These are phyloP conservation scores for Pythium apleroticum DNA, from an alignment of 352 stramenopile species.

Conservation along the genomic window DNA sequence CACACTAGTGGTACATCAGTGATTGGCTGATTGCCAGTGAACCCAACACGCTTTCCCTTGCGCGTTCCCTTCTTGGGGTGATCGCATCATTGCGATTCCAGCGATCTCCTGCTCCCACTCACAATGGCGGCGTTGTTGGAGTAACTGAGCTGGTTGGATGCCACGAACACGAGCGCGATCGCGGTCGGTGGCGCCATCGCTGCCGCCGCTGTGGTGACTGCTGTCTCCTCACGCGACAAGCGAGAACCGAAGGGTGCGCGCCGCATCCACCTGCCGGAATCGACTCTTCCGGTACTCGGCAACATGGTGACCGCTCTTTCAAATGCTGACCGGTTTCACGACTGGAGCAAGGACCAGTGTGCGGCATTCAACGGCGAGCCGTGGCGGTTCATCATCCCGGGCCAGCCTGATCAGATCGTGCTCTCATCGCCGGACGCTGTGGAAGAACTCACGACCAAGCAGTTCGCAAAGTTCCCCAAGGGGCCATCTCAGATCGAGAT, in stretches of 20 bases:
- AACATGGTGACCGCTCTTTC: slow-evolving; percentile 35
- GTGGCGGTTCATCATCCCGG: slow-evolving; percentile 25
- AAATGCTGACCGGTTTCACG: slow-evolving; percentile 35
- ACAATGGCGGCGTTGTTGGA: not conserved
- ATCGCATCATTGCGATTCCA: not conserved
- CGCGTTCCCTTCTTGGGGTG: not conserved
- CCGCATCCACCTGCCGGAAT: not conserved
- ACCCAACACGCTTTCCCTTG: not conserved
- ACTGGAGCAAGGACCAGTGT: slow-evolving; percentile 33
- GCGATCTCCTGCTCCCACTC: not conserved
- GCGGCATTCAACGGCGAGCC: slow-evolving; percentile 22
- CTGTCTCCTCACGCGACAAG: not conserved
- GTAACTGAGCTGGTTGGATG: not conserved
- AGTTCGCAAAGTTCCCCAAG: slow-evolving; percentile 32
- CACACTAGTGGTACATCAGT: not conserved
- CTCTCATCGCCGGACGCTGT: slow-evolving; percentile 21
- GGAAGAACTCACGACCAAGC: slow-evolving; percentile 34
- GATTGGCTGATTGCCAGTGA: not conserved
- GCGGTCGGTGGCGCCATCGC: not conserved
- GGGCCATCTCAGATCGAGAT: slow-evolving; percentile 19
- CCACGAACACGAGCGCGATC: not conserved
- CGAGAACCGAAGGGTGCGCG: not conserved
- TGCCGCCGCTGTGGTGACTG: not conserved
- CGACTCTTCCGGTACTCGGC: slow-evolving; percentile 42
- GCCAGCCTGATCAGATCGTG: slow-evolving; percentile 22